Percentiles rank a stretch among this genome's conserved stretches.
phyloP scores from a whole-genome alignment of 331 rosid genomes.

The Acacia concinna region DNA sequence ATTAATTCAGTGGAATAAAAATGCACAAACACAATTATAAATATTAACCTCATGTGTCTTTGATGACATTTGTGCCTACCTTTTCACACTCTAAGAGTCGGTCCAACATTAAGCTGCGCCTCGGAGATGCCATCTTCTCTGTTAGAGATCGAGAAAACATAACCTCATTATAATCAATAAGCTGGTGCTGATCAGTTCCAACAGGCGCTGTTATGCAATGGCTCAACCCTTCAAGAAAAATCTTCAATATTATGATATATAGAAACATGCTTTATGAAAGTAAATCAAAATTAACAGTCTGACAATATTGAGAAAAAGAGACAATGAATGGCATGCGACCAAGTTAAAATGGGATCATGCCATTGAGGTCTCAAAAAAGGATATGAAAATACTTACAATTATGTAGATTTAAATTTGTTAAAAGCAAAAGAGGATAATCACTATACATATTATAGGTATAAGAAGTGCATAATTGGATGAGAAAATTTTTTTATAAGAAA shows the following conservation, averaged over 20 bases:
- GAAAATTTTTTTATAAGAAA: background rate
- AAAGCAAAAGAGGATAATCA: background rate
- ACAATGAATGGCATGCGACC: background rate
- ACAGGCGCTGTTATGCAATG: constrained; percentile 44
- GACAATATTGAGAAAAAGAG: background rate
- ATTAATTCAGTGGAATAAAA: background rate
- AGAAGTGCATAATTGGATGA: background rate
- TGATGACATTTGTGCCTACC: constrained; percentile 37
- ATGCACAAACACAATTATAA: background rate
- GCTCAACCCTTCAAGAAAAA: constrained; percentile 51
- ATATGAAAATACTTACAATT: background rate
- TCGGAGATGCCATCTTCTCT: constrained; percentile 47
- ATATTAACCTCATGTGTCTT: background rate
- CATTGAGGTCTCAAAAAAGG: background rate
- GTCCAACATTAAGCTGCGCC: constrained; percentile 49
- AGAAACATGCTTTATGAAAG: constrained; percentile 6
- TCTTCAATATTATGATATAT: constrained; percentile 25
- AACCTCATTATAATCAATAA: constrained; percentile 38
- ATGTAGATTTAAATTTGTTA: background rate
- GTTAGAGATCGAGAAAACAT: constrained; percentile 51
- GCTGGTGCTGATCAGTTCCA: constrained; percentile 34
- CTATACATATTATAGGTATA: background rate
- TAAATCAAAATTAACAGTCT: constrained; percentile 5
- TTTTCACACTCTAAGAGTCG: constrained; percentile 59
- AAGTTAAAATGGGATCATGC: background rate